Evolutionary conservation across 106 monocot species (phyloP).

Genomic region (Narthecium ossifragum): DNA sequence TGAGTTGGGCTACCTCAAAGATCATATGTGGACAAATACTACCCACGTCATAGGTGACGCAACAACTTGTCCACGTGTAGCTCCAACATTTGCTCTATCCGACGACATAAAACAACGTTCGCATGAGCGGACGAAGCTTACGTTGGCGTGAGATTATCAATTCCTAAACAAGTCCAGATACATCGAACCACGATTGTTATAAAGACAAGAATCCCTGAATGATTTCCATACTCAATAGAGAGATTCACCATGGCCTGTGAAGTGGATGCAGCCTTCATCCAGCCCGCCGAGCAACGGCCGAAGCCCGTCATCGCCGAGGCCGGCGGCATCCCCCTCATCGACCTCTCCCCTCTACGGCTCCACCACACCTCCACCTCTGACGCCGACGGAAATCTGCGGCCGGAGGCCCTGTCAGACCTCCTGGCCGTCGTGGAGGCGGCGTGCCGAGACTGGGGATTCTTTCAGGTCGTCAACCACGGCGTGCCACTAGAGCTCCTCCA

Average conservation of each 20-base stretch:
- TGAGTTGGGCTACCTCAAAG: too few relatives aligned
- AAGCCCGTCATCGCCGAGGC: slow-evolving; percentile 16
- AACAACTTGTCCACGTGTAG: too few relatives aligned
- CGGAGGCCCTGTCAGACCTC: slow-evolving; percentile 10
- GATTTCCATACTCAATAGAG: too few relatives aligned
- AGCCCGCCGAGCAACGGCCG: slow-evolving; percentile 28
- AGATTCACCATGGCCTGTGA: slow-evolving; percentile 13
- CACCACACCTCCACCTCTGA: not conserved
- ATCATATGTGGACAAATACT: too few relatives aligned
- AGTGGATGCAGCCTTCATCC: slow-evolving; percentile 31
- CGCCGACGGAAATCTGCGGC: not conserved
- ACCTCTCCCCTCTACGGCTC: slow-evolving; percentile 18
- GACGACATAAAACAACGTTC: too few relatives aligned
- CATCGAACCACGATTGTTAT: too few relatives aligned
- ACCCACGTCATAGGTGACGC: too few relatives aligned
- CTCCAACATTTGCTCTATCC: too few relatives aligned
- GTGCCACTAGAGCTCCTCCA: slow-evolving; percentile 23
- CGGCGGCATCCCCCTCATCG: slow-evolving; percentile 23
- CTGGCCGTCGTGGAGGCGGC: slow-evolving; percentile 33
- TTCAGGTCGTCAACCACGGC: slow-evolving; percentile 69
- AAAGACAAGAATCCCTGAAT: too few relatives aligned
- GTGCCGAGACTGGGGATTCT: slow-evolving; percentile 64
- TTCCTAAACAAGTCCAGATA: too few relatives aligned
- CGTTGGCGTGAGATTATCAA: too few relatives aligned
- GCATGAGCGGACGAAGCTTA: too few relatives aligned